Base-by-base conservation (phyloP, 164 flowering plant genomes). In the Magnolia officinalis region DNA sequence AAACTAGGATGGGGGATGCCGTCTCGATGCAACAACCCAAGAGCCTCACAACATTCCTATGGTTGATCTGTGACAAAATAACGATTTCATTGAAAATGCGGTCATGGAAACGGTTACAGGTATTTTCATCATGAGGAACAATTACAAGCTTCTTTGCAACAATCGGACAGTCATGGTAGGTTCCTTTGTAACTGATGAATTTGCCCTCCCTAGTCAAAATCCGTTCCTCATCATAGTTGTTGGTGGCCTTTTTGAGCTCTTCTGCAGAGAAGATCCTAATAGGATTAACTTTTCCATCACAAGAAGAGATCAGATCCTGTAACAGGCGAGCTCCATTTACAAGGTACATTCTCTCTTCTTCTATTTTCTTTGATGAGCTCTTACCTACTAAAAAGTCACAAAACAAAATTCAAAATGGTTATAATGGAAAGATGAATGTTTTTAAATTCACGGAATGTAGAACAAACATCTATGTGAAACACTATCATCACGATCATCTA, bases 1-100 rank as follows among this genome's bases (percentile, higher is more conserved):
- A 31, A 26, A 68, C 71, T 3, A 31, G 50, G 1, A 16, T 4
- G 7, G 71, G 71, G 19, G 19, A 83, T 74, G 87, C 85, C 1
- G 71, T 31, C 71, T 68, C 71, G 16, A 68, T 8, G 19, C 71
- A 31, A 26, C 71, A 26, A 1, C 2, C 29, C 29, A 26, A 26
- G 29, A 26, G 29, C 29, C 29, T 26, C 29, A 26, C 29, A 26
- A 26, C 29, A 26, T 26, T 26, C 2, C 29, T 26, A 26, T 26
- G 29, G 29, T 26, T 26, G 29, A 26, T 26, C 71, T 67, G 71
- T 37, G 71, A 67, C 8, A 70, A 9, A 2, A 49, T 49, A 19
- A 37, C 24, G 19, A 70, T 49, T 52, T 45, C 52, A 45, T 49
- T 45, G 23, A 45, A 37, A 70, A 49, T 45, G 26, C 1, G 26